phyloP scores from a whole-genome alignment of 1,284 basidiomycete genomes.

The Meira miltonrushii region DNA sequence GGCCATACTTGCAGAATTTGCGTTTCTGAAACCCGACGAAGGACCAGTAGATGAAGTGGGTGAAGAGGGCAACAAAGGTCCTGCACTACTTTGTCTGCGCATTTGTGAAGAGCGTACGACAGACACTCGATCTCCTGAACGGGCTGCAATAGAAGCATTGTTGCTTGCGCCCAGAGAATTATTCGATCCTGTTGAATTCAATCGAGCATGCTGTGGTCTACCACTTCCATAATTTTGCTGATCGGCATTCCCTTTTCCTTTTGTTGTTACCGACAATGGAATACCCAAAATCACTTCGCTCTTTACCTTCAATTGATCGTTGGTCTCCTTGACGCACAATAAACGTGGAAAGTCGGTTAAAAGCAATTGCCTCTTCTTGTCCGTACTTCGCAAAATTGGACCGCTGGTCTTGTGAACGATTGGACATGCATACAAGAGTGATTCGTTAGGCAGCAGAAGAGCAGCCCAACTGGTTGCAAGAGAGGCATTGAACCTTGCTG shows the following conservation, averaged over 20 bases:
- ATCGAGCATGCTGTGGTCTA: too few species aligned
- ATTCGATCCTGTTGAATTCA: too few species aligned
- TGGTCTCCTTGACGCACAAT: slow-evolving; percentile 57
- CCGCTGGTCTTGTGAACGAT: slow-evolving; percentile 42
- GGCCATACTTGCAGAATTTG: background rate
- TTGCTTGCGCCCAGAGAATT: too few species aligned
- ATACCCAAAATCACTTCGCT: slow-evolving; percentile 55
- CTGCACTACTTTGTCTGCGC: slow-evolving; percentile 5
- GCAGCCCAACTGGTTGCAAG: slow-evolving; percentile 26
- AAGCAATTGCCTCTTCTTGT: slow-evolving; percentile 56
- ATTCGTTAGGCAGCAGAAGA: slow-evolving; percentile 38
- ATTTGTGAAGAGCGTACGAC: slow-evolving; percentile 4
- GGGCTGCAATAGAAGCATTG: too few species aligned
- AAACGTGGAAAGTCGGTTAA: slow-evolving; percentile 58
- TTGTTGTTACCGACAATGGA: slow-evolving; percentile 32
- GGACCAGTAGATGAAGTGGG: slow-evolving; percentile 4
- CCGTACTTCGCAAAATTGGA: slow-evolving; percentile 46
- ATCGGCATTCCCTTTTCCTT: slow-evolving; percentile 16
- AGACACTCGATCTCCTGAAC: background rate
- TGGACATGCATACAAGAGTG: slow-evolving; percentile 38
- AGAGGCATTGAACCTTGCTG: background rate
- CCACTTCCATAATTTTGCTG: slow-evolving; percentile 10
- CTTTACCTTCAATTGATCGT: slow-evolving; percentile 54
- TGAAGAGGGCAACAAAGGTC: background rate
- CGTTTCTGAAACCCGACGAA: background rate